Evolutionary conservation across 192 early-diverging fungal species (phyloP).

Genomic region (Geosiphon pyriformis): DNA sequence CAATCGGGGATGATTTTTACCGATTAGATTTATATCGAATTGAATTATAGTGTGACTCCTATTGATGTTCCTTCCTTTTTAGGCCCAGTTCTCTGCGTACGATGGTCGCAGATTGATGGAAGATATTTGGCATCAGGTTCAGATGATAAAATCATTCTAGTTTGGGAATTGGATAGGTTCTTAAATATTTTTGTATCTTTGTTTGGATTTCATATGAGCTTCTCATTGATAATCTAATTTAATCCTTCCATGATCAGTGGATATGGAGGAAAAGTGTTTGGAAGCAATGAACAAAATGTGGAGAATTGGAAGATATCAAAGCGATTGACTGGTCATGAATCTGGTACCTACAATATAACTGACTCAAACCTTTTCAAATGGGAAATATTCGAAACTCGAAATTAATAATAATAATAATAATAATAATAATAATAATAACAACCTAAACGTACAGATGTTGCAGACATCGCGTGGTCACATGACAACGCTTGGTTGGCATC

Average conservation of each 20-base stretch:
- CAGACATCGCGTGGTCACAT: constrained; percentile 88
- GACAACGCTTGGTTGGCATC: constrained; percentile 82
- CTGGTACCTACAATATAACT: constrained; percentile 55
- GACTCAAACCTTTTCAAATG: no score
- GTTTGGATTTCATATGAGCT: background rate
- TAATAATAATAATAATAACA: background rate
- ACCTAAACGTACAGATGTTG: constrained; percentile 60
- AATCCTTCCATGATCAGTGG: constrained; percentile 33
- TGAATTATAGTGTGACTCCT: no score
- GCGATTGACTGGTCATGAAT: constrained; percentile 76
- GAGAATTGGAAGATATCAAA: constrained; percentile 74
- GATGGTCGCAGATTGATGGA: constrained; percentile 71
- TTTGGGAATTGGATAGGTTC: constrained; percentile 77
- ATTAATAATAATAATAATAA: constrained; percentile 1
- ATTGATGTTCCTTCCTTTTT: background rate
- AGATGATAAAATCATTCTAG: constrained; percentile 87
- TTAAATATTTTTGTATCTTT: background rate
- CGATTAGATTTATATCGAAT: background rate
- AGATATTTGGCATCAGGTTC: constrained; percentile 82
- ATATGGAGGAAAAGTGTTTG: constrained; percentile 36
- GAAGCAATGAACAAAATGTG: constrained; percentile 45
- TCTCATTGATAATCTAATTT: background rate
- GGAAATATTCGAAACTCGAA: no score
- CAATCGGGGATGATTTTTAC: background rate
- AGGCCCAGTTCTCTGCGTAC: constrained; percentile 83